Conservation (phyloP, 129 eudicot genomes). For the Flaveria brownii region DNA sequence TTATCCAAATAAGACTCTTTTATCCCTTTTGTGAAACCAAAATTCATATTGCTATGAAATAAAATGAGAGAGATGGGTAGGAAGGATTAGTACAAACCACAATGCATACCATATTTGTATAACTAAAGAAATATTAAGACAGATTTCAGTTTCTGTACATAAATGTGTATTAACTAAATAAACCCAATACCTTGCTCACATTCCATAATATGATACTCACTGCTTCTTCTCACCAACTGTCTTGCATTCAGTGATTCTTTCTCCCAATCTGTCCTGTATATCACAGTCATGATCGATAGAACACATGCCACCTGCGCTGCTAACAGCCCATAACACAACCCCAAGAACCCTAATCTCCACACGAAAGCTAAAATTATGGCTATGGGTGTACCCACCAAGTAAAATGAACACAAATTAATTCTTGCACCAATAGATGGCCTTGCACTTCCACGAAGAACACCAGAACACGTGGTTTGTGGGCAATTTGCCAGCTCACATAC, state of each 20-base stretch:
- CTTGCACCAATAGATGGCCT: conserved; percentile 75
- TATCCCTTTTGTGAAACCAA: conserved; percentile 7
- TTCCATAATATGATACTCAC: conserved; percentile 41
- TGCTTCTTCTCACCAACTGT: conserved; percentile 68
- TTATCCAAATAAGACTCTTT: neutral
- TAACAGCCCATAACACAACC: conserved; percentile 94
- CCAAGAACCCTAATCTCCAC: conserved; percentile 63
- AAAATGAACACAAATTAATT: conserved; percentile 84
- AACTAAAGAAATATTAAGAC: conserved; percentile 18
- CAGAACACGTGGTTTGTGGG: conserved; percentile 98
- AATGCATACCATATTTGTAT: conserved; percentile 25
- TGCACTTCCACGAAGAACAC: conserved; percentile 95
- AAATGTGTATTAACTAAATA: conserved; percentile 36
- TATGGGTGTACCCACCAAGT: conserved; percentile 88
- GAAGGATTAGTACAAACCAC: conserved; percentile 12
- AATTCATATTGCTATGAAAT: neutral
- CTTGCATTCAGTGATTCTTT: conserved; percentile 73
- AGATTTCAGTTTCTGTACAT: conserved; percentile 31
- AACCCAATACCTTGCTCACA: conserved; percentile 58
- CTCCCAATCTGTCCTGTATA: conserved; percentile 84
- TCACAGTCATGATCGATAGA: conserved; percentile 57
- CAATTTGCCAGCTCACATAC: conserved; percentile 94
- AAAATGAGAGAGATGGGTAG: conserved; percentile 3
- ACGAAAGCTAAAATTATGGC: conserved; percentile 73
- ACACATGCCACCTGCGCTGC: conserved; percentile 90